Percentiles rank a stretch among this genome's conserved stretches.
These are phyloP conservation scores for Lonicera japonica DNA, from an alignment of 129 eudicot species.

Conservation along the genomic window DNA sequence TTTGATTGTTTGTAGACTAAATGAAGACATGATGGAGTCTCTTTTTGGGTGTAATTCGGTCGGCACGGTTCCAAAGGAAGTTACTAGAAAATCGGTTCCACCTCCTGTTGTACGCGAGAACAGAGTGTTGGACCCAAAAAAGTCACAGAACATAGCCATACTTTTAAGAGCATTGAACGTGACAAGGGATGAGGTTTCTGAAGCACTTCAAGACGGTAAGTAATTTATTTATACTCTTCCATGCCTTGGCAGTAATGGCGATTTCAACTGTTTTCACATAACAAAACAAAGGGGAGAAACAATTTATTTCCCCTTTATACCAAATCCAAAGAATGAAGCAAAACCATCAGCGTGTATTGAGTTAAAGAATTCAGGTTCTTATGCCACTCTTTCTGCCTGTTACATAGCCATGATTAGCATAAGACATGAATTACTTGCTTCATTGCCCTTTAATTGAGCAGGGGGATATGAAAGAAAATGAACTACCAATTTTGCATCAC, in stretches of 20 bases:
- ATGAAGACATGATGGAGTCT: constrained; percentile 93
- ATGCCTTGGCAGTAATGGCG: constrained; percentile 3
- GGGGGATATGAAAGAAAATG: no score
- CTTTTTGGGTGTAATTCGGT: constrained; percentile 69
- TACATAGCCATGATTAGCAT: no score
- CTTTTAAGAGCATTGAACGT: constrained; percentile 82
- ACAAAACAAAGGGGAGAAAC: no score
- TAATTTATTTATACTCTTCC: constrained; percentile 10
- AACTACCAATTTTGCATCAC: no score
- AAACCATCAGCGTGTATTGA: no score
- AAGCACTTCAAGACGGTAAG: constrained; percentile 89
- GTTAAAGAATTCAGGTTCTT: no score
- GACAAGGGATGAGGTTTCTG: constrained; percentile 84
- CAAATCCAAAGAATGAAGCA: no score
- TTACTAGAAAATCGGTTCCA: constrained; percentile 41
- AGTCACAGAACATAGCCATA: constrained; percentile 95
- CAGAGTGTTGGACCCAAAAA: constrained; percentile 92
- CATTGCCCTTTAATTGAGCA: no score
- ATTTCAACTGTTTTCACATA: constrained; percentile 1
- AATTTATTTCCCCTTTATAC: no score
- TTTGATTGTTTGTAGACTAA: constrained; percentile 41
- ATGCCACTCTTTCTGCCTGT: no score
- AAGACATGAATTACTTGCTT: no score
- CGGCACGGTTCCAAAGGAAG: constrained; percentile 42
- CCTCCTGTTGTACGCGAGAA: constrained; percentile 68